Evolutionary conservation across 345 rosid species (phyloP), one percentile per base, ranked within the genome.

Genomic region (Firmiana major): DNA sequence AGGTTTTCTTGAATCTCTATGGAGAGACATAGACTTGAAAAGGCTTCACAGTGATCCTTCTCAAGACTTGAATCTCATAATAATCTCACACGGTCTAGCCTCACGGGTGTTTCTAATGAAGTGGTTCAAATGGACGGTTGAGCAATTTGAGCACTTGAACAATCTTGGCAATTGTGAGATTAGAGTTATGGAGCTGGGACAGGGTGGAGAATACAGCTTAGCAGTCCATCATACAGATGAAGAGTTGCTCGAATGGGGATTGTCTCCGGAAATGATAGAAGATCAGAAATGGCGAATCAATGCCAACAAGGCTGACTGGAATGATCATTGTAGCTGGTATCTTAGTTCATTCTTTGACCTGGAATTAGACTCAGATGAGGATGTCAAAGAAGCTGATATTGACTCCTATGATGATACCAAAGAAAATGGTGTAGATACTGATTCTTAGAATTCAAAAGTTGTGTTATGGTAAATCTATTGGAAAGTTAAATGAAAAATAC

Each of bases 61-160:
- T 11, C 76, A 86, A 5, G 99, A 97, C 74, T 84, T 97, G 26
- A 94, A 94, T 84, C 94, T 94, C 71, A 88, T 92, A 74, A 93
- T 97, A 2, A 85, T 94, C 71, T 83, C 97, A 5, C 98, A 94
- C 31, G 98, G 98, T 12, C 83, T 94, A 76, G 85, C 99, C 2
- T 80, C 87, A 0, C 92, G 97, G 0, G 97, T 97, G 19, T 94
- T 97, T 89, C 91, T 97, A 63, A 92, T 92, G 99, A 97, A 94
- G 82, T 97, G 99, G 99, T 94, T 94, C 83, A 92, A 94, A 84
- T 94, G 99, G 98, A 90, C 91, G 0, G 97, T 97, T 1, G 93
- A 92, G 69, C 98, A 94, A 71, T 92, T 94, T 6, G 98, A 97
- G 83, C 82, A 2, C 21, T 81, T 97, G 42, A 92, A 91, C 79